A percentile compares a stretch with the other conserved stretches of the same genome.
These are phyloP conservation scores for Schizothecium vesticola DNA, from an alignment of 495 filamentous ascomycete genomes.

Conservation along the genomic window DNA sequence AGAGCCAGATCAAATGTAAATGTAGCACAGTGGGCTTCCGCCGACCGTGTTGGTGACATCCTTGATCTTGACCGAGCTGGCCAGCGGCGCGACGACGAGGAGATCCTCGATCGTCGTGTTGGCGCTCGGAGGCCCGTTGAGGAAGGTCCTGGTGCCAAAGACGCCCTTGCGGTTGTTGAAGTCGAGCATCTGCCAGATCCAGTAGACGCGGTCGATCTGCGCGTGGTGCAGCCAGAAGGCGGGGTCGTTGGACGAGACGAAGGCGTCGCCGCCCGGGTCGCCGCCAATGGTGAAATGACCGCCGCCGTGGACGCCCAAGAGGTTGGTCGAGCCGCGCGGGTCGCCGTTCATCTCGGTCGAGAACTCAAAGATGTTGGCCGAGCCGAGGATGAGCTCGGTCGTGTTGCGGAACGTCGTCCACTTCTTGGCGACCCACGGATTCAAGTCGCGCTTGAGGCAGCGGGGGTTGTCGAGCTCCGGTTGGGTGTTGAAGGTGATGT, in stretches of 20 bases:
- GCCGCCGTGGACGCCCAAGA: conserved; percentile 54
- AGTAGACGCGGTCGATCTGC: conserved; percentile 62
- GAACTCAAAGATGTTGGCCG: conserved; percentile 45
- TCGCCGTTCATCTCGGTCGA: conserved; percentile 40
- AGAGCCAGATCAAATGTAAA: conserved; percentile 14
- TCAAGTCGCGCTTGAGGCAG: conserved; percentile 31
- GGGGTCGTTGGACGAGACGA: conserved; percentile 55
- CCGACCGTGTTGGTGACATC: conserved; percentile 21
- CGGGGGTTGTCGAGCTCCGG: conserved; percentile 47
- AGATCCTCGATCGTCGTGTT: conserved; percentile 27
- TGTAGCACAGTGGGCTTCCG: conserved; percentile 16
- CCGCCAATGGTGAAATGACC: conserved; percentile 48
- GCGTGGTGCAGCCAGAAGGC: conserved; percentile 63
- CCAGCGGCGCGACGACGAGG: conserved; percentile 14
- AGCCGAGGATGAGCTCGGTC: conserved; percentile 33
- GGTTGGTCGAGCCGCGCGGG: conserved; percentile 31
- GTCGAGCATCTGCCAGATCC: conserved; percentile 64
- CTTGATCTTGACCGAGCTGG: conserved; percentile 15
- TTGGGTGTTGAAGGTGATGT: conserved; percentile 16
- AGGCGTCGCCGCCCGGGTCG: conserved; percentile 47
- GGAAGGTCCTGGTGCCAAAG: conserved; percentile 28
- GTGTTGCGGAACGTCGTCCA: conserved; percentile 35
- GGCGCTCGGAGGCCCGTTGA: conserved; percentile 32
- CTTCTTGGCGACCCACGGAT: conserved; percentile 35
- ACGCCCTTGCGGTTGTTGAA: conserved; percentile 38